These are phyloP conservation scores for Magnusiomyces clavatus DNA, from an alignment of 1,139 yeast genomes.

Conservation along the genomic window DNA sequence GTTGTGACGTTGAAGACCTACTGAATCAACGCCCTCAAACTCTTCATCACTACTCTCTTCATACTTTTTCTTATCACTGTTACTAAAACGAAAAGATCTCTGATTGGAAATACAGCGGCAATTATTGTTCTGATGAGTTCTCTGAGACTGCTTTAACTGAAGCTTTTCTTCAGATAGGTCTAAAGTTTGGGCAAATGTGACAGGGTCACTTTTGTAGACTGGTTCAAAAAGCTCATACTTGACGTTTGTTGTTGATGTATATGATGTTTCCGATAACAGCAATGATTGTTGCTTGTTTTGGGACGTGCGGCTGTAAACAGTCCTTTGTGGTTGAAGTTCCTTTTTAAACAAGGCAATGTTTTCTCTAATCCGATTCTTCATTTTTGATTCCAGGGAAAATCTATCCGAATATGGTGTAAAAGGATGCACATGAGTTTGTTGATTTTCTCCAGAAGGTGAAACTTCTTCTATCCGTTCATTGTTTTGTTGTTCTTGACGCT, in stretches of 20 bases:
- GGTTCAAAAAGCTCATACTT: constrained; percentile 10
- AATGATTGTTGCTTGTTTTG: neutral
- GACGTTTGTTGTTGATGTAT: neutral
- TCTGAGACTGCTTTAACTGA: neutral
- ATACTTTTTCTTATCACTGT: too few relatives aligned
- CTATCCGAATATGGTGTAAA: neutral
- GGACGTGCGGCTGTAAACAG: neutral
- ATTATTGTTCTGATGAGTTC: neutral
- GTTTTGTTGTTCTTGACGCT: neutral
- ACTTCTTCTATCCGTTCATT: neutral
- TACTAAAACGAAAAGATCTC: neutral
- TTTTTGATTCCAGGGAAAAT: neutral
- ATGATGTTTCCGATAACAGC: neutral
- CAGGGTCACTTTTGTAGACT: constrained; percentile 7
- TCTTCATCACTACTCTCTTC: too few relatives aligned
- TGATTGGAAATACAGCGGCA: neutral
- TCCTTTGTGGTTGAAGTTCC: neutral
- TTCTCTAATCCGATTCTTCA: neutral
- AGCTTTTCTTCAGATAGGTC: neutral
- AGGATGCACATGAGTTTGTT: neutral
- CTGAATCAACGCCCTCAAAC: too few relatives aligned
- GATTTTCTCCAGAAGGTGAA: neutral
- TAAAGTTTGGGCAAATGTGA: constrained; percentile 7
- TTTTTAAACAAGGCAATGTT: neutral
- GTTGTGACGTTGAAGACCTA: too few relatives aligned